phyloP scores from a whole-genome alignment of 352 stramenopile species.

The Paralagenidium karlingii region DNA sequence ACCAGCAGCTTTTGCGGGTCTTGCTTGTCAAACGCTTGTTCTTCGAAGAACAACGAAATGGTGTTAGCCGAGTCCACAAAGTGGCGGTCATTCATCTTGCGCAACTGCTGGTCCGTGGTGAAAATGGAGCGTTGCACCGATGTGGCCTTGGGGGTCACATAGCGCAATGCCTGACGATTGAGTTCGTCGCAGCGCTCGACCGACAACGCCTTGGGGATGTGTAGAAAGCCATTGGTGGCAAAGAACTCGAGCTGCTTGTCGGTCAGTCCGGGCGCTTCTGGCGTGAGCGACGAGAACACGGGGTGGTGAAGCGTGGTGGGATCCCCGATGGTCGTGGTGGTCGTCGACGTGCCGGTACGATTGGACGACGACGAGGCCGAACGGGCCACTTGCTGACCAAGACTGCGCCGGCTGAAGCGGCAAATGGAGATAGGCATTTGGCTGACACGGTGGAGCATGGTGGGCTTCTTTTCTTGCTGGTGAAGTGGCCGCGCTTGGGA shows the following conservation, averaged over 20 bases:
- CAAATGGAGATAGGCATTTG: too few relatives aligned
- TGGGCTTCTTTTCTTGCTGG: too few relatives aligned
- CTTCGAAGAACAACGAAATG: constrained; percentile 93
- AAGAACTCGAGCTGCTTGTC: constrained; percentile 45
- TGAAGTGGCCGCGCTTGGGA: too few relatives aligned
- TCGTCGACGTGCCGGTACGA: too few relatives aligned
- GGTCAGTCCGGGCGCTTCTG: constrained; percentile 16
- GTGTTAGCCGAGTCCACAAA: constrained; percentile 88
- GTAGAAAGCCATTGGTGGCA: constrained; percentile 49
- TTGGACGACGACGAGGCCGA: too few relatives aligned
- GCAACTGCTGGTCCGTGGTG: constrained; percentile 71
- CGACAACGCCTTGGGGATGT: constrained; percentile 28
- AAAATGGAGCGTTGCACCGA: constrained; percentile 64
- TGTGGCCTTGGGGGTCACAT: constrained; percentile 49
- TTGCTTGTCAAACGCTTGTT: constrained; percentile 44
- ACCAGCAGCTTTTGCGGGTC: constrained; percentile 57
- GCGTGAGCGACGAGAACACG: too few relatives aligned
- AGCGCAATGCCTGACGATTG: constrained; percentile 26
- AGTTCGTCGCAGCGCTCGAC: constrained; percentile 34
- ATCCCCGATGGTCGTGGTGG: too few relatives aligned
- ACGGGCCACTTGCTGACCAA: too few relatives aligned
- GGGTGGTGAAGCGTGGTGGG: too few relatives aligned
- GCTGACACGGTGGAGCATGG: too few relatives aligned
- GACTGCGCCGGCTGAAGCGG: too few relatives aligned
- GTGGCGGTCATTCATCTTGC: constrained; percentile 83